Conservation (phyloP, 805 yeast species). For the Spathaspora girioi region DNA sequence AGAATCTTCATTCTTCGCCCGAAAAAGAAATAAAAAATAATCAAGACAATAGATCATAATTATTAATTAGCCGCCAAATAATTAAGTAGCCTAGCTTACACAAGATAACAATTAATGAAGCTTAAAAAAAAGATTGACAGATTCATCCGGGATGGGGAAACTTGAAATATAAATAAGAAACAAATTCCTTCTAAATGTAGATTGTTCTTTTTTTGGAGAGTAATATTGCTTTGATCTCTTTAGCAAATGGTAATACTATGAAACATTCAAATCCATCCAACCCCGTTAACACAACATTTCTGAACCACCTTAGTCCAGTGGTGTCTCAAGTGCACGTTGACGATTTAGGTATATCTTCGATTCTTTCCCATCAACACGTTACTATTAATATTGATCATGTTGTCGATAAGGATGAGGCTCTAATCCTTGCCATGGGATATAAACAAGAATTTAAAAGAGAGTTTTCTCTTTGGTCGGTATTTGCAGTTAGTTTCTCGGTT, state of each 20-base stretch:
- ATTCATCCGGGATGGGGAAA: background rate
- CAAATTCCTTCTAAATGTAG: background rate
- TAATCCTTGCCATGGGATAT: constrained; percentile 56
- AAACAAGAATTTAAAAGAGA: constrained; percentile 61
- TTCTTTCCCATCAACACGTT: constrained; percentile 35
- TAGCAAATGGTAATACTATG: constrained; percentile 2
- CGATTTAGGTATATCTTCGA: constrained; percentile 31
- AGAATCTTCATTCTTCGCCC: background rate
- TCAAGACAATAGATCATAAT: background rate
- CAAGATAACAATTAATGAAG: background rate
- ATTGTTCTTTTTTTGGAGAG: background rate
- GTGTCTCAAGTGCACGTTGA: constrained; percentile 30
- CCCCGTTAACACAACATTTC: background rate
- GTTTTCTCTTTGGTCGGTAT: constrained; percentile 54
- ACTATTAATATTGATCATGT: constrained; percentile 46
- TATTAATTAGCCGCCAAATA: background rate
- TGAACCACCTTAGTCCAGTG: constrained; percentile 10
- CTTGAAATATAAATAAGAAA: background rate
- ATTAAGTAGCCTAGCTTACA: background rate
- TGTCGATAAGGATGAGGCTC: constrained; percentile 48
- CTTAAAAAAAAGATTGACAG: no score
- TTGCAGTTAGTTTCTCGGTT: constrained; percentile 62
- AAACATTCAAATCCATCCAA: background rate
- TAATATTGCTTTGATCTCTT: background rate
- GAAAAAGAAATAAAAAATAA: background rate